Evolutionary conservation across 2,329 filamentous ascomycete genomes (phyloP), one percentile per base, ranked within the genome.

Genomic region (Calonectria hongkongensis): DNA sequence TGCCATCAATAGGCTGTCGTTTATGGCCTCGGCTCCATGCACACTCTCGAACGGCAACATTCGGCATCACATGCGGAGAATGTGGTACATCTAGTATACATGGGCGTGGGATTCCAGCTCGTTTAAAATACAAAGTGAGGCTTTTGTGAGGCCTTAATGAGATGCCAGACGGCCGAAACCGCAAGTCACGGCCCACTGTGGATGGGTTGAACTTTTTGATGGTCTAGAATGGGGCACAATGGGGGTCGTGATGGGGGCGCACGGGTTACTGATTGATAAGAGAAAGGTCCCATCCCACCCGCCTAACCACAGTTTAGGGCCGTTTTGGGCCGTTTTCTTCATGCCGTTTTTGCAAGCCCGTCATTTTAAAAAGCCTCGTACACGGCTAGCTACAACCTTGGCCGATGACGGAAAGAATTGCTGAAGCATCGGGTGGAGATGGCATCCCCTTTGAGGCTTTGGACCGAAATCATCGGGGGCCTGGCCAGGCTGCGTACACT

Each of bases 211-310:
- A 45, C 16, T 30, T 51, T 58, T 60, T 28, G 36, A 39, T n/a
- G 30, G 68, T 64, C 60, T 71, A 39, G 73, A 39, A 39, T 56
- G 56, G 66, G 60, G 47, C 45, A 30, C 33, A 63, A 73, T 73
- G 74, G 76, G 76, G 71, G 75, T 68, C 54, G 66, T 75, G 73
- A 75, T 72, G 74, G 72, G 58, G 63, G 68, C 76, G 71, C 48
- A 25, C 41, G 63, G 51, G 51, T 73, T 33, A 74, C 77, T 78
- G 77, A 79, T 79, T 79, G 77, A 79, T 79, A 79, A 79, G 74
- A 68, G 39, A 65, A 68, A 58, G 58, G 43, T 48, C 47, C 58
- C 65, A 65, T 72, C 65, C 48, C 65, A 64, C 70, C 56, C 70
- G 50, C 70, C 62, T 33, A 68, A 72, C 30, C 39, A 43, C 41